A percentile compares a stretch with the other conserved stretches of the same genome.
These are phyloP conservation scores for Exutisphaerella laricina DNA, from an alignment of 2,329 filamentous ascomycete genomes.

Conservation along the genomic window DNA sequence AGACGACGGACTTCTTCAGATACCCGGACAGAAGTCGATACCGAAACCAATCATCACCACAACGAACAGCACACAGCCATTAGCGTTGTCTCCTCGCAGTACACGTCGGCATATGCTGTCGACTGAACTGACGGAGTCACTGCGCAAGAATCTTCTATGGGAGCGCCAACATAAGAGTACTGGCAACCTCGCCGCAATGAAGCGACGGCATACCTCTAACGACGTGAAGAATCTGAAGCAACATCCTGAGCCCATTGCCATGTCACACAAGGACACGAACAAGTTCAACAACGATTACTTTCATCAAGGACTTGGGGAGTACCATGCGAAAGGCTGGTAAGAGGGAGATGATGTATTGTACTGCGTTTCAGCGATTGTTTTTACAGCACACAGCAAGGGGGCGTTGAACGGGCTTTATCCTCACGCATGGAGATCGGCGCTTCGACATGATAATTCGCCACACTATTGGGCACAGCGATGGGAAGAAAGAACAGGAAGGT, in stretches of 20 bases:
- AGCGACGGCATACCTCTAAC: slow-evolving; percentile 83
- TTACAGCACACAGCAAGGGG: slow-evolving; percentile 11
- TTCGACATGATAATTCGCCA: slow-evolving; percentile 5
- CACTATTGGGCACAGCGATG: background rate
- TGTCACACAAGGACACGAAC: slow-evolving; percentile 37
- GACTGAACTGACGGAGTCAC: slow-evolving; percentile 86
- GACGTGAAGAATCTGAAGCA: slow-evolving; percentile 85
- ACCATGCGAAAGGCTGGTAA: slow-evolving; percentile 82
- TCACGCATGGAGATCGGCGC: slow-evolving; percentile 13
- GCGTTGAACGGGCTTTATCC: slow-evolving; percentile 8
- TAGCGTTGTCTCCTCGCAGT: slow-evolving; percentile 78
- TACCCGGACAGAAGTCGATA: slow-evolving; percentile 28
- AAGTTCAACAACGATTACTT: slow-evolving; percentile 84
- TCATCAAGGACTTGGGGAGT: slow-evolving; percentile 73
- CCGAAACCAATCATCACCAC: slow-evolving; percentile 74
- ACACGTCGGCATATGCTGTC: slow-evolving; percentile 93
- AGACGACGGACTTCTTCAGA: slow-evolving; percentile 32
- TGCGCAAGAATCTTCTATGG: slow-evolving; percentile 87
- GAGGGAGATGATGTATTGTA: slow-evolving; percentile 12
- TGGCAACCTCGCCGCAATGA: slow-evolving; percentile 80
- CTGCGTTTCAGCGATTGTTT: slow-evolving; percentile 27
- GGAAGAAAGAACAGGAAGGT: slow-evolving; percentile 1
- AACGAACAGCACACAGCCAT: slow-evolving; percentile 50
- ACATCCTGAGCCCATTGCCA: slow-evolving; percentile 62
- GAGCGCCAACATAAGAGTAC: slow-evolving; percentile 92